These are phyloP conservation scores for Melanomma pulvis-pyrius DNA, from an alignment of 495 filamentous ascomycete species.

Conservation along the genomic window DNA sequence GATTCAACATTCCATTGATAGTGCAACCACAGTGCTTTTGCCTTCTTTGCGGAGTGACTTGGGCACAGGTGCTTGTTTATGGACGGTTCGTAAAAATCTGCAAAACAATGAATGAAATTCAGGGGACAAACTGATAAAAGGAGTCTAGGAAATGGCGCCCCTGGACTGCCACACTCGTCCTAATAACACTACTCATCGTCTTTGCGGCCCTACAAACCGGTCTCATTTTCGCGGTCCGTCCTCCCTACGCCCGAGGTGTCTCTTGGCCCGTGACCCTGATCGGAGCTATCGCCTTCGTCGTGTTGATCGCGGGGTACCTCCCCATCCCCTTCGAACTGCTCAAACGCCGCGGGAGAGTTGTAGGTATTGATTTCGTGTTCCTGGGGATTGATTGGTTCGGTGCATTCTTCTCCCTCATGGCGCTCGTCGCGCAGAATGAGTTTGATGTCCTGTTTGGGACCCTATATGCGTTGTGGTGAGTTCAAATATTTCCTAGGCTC, in stretches of 20 bases:
- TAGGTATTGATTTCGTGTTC: slow-evolving; percentile 70
- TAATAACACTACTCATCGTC: slow-evolving; percentile 43
- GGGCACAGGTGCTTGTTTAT: slow-evolving; percentile 68
- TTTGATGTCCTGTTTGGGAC: slow-evolving; percentile 72
- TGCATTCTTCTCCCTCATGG: slow-evolving; percentile 74
- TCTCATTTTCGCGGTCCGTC: slow-evolving; percentile 67
- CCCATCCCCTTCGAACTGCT: slow-evolving; percentile 73
- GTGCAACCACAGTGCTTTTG: slow-evolving; percentile 74
- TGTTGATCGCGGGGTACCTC: slow-evolving; percentile 61
- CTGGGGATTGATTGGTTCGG: slow-evolving; percentile 70
- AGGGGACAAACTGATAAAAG: neutral
- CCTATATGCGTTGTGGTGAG: slow-evolving; percentile 70
- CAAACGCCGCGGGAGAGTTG: slow-evolving; percentile 68
- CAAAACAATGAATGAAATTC: neutral
- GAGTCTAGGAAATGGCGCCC: slow-evolving; percentile 52
- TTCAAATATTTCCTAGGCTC: slow-evolving; percentile 47
- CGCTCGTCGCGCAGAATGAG: slow-evolving; percentile 66
- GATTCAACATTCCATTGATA: slow-evolving; percentile 74
- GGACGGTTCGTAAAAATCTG: slow-evolving; percentile 51
- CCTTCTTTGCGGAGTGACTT: slow-evolving; percentile 63
- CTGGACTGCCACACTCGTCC: slow-evolving; percentile 54
- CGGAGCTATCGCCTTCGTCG: slow-evolving; percentile 61
- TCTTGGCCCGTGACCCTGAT: slow-evolving; percentile 62
- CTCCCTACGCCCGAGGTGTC: slow-evolving; percentile 56
- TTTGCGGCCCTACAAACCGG: slow-evolving; percentile 64